Conservation (phyloP, 441 rosid species). For the Erysimum cheiri region DNA sequence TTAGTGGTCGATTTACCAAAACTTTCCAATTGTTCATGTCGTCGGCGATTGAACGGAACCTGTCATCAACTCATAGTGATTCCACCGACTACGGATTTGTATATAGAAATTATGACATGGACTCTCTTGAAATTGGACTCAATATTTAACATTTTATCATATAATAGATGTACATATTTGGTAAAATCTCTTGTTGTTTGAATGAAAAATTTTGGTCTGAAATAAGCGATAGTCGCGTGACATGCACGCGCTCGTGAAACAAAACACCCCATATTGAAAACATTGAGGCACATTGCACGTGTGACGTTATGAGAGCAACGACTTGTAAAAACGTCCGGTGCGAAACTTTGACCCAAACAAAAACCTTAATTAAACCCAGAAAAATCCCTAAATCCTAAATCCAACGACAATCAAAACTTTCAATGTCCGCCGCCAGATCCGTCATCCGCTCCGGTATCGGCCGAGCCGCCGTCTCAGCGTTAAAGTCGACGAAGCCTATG, state of each 20-base stretch:
- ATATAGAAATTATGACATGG: neutral
- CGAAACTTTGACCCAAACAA: neutral
- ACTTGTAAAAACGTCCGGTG: neutral
- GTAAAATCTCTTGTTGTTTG: neutral
- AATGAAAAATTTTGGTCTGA: neutral
- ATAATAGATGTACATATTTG: neutral
- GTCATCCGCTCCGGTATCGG: conserved; percentile 62
- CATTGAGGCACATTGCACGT: neutral
- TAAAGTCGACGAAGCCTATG: conserved; percentile 44
- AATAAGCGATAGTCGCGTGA: neutral
- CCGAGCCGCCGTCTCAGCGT: conserved; percentile 40
- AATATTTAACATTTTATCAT: neutral
- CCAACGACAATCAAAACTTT: neutral
- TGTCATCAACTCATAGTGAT: neutral
- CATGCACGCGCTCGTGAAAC: neutral
- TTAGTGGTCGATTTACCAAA: neutral
- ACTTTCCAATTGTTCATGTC: neutral
- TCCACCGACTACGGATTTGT: neutral
- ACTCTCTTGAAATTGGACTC: neutral
- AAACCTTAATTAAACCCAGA: neutral
- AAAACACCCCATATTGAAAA: too few species aligned
- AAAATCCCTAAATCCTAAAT: neutral
- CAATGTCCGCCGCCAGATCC: conserved; percentile 71
- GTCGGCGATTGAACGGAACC: neutral
- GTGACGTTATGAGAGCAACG: neutral